Conservation (phyloP, 441 rosid genomes). For the Melastoma candidum region DNA sequence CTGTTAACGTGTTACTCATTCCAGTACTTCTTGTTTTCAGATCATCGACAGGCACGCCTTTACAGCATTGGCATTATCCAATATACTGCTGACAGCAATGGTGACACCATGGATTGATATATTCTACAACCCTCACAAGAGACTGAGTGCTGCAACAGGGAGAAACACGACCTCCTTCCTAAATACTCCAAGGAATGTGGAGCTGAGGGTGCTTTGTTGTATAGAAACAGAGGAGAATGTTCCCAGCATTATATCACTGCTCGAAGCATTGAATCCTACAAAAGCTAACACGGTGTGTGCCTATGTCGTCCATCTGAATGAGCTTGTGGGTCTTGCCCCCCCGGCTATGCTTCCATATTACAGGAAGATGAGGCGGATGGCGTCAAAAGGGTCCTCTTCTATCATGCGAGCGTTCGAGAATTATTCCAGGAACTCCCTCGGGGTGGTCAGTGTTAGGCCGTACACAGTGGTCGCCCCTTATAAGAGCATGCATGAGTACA, state of each 20-base stretch:
- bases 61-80: neutral
- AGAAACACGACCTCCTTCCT: neutral
- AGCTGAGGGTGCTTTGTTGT: constrained; percentile 7
- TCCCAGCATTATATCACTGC: constrained; percentile 3
- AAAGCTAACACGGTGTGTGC: neutral
- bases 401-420: constrained; percentile 9
- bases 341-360: constrained; percentile 8
- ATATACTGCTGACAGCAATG: constrained; percentile 7
- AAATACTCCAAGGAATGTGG: neutral
- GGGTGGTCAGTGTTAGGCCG: neutral
- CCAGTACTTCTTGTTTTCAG: constrained; percentile 2
- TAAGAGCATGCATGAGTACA: constrained; percentile 9
- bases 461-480: constrained; percentile 4
- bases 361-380: neutral
- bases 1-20: too few relatives aligned
- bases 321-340: constrained; percentile 3
- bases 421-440: neutral
- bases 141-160: neutral
- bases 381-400: constrained; percentile 1
- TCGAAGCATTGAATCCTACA: constrained; percentile 8
- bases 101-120: neutral
- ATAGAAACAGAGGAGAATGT: constrained; percentile 10
- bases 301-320: constrained; percentile 2
- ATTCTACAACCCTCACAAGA: constrained; percentile 10
- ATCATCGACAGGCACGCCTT: neutral